Base-by-base conservation (phyloP, 345 rosid genomes). In the Brassica juncea region DNA sequence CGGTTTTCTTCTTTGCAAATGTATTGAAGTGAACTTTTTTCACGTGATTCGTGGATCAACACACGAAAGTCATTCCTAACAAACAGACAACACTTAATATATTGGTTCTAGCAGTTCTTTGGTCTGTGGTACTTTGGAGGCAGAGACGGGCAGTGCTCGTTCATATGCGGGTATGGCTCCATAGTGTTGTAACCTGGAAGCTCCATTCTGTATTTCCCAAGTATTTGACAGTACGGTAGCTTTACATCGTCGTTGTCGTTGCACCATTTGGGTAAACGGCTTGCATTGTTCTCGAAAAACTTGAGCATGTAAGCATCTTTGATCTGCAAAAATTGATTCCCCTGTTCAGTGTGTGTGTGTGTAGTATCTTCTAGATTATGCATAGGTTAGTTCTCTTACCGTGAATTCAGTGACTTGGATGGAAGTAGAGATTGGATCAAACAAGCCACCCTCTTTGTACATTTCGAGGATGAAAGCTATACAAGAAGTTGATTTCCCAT, bases 371-470 rank as follows among this genome's bases (percentile, higher is more conserved):
- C 68, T n/a, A 80, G 55, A 58, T 8, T 64, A 23, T 55, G n/a
- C 14, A 57, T 8, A 30, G 55, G 75, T 58, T 75, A 55, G 58
- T 55, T 66, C 91, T 86, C 92, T 86, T 76, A 94, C 98, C 70
- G 99, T 96, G 85, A 96, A 93, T 76, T 96, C 97, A 1, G 99
- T 93, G 79, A 93, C 98, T 88, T 96, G 97, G 62, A 96, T 75
- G 57, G 88, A 84, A 81, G 81, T 76, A 30, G 90, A 71, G 73
- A 87, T 78, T 57, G 93, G 97, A 82, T 84, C 86, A 70, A 96
- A 96, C 16, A 93, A 84, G n/a, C 99, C 97, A 27, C 92, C 97
- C 76, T 84, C 99, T 87, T 96, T 96, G 84, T 93, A 96, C 88
- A 96, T 84, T 85, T 93, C 97, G 37, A 93, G 98, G 77, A 93